Evolutionary conservation across 1,284 basidiomycete genomes (phyloP).

Genomic region (Ganoderma leucocontextum): DNA sequence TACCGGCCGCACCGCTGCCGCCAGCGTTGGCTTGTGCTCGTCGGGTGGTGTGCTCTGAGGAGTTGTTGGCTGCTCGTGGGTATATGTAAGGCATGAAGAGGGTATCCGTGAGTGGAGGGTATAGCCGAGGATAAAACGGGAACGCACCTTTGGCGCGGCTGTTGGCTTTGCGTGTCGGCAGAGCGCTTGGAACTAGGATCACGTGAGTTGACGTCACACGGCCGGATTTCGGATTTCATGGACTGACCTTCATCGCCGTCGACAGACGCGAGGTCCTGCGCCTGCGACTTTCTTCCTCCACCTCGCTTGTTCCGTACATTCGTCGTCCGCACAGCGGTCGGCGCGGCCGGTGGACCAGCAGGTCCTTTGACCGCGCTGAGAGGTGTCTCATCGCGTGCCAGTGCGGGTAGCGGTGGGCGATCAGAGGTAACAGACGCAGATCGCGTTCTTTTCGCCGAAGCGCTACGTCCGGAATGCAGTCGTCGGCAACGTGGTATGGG

Average conservation of each 20-base stretch:
- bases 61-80: conserved; percentile 42
- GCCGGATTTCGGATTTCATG: conserved; percentile 20
- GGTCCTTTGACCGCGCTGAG: conserved; percentile 34
- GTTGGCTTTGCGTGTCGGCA: conserved; percentile 46
- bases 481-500: conserved; percentile 27
- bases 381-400: conserved; percentile 57
- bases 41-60: conserved; percentile 34
- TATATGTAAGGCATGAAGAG: conserved; percentile 39
- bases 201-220: conserved; percentile 49
- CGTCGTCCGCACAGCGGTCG: conserved; percentile 40
- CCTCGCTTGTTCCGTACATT: conserved; percentile 50
- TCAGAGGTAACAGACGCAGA: conserved; percentile 76
- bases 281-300: conserved; percentile 56
- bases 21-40: conserved; percentile 35
- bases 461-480: conserved; percentile 46
- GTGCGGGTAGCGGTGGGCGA: conserved; percentile 48
- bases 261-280: conserved; percentile 46
- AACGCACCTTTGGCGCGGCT: conserved; percentile 56
- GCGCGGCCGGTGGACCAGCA: conserved; percentile 40
- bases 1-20: conserved; percentile 38
- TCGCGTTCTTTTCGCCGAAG: conserved; percentile 71
- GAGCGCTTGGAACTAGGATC: conserved; percentile 43
- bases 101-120: conserved; percentile 45
- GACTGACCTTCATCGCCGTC: conserved; percentile 74
- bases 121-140: conserved; percentile 51